phyloP scores from a whole-genome alignment of 139 green algal species.

The Mesotaenium endlicherianum region DNA sequence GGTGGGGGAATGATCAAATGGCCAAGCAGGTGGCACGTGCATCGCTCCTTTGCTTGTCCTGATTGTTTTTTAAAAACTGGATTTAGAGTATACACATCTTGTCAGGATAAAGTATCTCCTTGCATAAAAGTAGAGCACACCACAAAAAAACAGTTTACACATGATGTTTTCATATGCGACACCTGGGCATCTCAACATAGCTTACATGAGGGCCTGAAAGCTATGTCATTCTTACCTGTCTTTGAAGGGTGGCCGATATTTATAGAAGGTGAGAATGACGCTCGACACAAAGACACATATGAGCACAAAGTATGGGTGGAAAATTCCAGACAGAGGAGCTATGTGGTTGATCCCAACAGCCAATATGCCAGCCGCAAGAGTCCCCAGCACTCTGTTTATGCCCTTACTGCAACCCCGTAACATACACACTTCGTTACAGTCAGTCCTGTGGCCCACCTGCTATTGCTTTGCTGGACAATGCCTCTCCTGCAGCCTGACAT shows the following conservation, averaged over 20 bases:
- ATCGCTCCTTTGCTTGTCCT: no score
- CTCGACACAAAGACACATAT: constrained; percentile 1
- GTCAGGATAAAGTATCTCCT: no score
- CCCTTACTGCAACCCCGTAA: constrained; percentile 25
- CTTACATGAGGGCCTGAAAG: background rate
- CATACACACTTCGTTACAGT: background rate
- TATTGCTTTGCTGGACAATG: background rate
- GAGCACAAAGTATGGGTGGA: constrained; percentile 40
- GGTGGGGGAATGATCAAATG: no score
- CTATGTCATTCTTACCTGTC: constrained; percentile 18
- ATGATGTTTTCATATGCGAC: no score
- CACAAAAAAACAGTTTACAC: no score
- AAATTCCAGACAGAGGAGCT: constrained; percentile 8
- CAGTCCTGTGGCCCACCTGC: background rate
- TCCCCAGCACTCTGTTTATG: constrained; percentile 42
- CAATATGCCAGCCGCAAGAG: constrained; percentile 18
- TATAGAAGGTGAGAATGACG: constrained; percentile 34
- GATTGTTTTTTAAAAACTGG: no score
- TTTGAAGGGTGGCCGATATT: constrained; percentile 40
- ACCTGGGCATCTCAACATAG: no score
- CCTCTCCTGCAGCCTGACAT: background rate
- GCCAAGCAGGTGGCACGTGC: no score
- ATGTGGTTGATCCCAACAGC: constrained; percentile 32
- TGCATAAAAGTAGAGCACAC: no score
- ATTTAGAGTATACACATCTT: no score